Evolutionary conservation across 768 basidiomycete species (phyloP), one percentile per base, ranked within the genome.

Genomic region (Mycena epipterygia): DNA sequence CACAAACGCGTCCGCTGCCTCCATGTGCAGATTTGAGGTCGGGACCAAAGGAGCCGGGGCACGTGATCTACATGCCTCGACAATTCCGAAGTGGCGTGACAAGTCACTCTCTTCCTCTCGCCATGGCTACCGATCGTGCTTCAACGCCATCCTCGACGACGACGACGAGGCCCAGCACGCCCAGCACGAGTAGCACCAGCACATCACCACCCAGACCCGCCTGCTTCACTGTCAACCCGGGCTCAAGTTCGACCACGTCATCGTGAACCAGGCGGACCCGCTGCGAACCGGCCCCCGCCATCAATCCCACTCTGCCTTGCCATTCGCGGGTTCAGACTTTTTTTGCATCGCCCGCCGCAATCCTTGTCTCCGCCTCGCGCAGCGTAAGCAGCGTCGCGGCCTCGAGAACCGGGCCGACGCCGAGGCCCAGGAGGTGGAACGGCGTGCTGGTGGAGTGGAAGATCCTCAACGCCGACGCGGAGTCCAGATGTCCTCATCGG

Each of bases 241-340:
- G 90, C 0, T 95, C 94, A 7, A 91, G 83, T 95, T 94, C 74
- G 89, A 93, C 79, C n/a, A n/a, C 51, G 85, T 95, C 60, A 94
- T 94, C 77, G 81, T 87, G 41, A 93, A 94, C 74, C 87, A 94
- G 63, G 83, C 65, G 81, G 74, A 1, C 82, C 83, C 0, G 91
- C 93, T 4, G 86, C 77, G 76, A 92, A 93, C 16, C 84, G 81
- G 0, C 81, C 86, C 65, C 74, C 81, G 14, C n/a, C 84, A 42
- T 91, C 93, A 76, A n/a, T n/a, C n/a, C n/a, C n/a, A n/a, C n/a
- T n/a, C 44, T 8, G 44, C 7, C 44, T n/a, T 3, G 44, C n/a
- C n/a, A 39, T 21, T 89, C 91, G 90, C 67, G 87, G 88, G 0
- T 95, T 95, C 73, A 46, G 35, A n/a, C n/a, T n/a, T n/a, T 46